Percentiles rank a stretch among this genome's conserved stretches.
These are phyloP conservation scores for Polyporus tsugae DNA, from an alignment of 1,284 basidiomycete genomes.

Conservation along the genomic window DNA sequence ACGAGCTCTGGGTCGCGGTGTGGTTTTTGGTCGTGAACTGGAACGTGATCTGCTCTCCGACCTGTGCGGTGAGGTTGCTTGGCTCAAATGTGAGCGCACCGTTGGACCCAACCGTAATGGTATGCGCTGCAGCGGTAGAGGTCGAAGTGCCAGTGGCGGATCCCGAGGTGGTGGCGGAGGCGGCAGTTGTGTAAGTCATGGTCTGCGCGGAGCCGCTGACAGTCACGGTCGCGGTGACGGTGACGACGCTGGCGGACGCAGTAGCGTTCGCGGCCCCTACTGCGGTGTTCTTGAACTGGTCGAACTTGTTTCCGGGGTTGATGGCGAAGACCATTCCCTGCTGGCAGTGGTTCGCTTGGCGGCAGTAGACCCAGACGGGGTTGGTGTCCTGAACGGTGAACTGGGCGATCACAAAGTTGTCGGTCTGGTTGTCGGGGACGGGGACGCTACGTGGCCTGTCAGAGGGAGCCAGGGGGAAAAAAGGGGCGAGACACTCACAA, in stretches of 20 bases:
- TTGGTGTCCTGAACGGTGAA: conserved; percentile 53
- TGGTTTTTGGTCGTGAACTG: conserved; percentile 59
- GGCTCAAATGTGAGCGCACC: conserved; percentile 58
- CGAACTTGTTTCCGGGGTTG: conserved; percentile 62
- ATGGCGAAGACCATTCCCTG: conserved; percentile 73
- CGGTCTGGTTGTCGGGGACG: conserved; percentile 53
- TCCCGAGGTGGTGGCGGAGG: conserved; percentile 40
- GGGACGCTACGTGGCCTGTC: conserved; percentile 49
- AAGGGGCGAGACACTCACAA: conserved; percentile 52
- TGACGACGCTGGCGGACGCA: conserved; percentile 37
- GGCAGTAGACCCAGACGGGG: conserved; percentile 69
- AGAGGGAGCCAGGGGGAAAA: neutral
- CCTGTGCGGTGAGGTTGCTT: conserved; percentile 60
- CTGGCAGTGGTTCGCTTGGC: conserved; percentile 53
- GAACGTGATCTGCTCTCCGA: conserved; percentile 70
- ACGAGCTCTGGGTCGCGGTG: conserved; percentile 65
- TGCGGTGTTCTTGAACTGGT: conserved; percentile 60
- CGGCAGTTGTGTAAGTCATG: conserved; percentile 44
- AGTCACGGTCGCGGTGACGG: conserved; percentile 49
- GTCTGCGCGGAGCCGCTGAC: conserved; percentile 40
- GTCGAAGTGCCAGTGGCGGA: conserved; percentile 36
- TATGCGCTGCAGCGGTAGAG: conserved; percentile 44
- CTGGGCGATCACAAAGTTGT: conserved; percentile 54
- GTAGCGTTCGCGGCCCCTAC: conserved; percentile 44
- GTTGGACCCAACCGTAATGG: conserved; percentile 56